phyloP scores from a whole-genome alignment of 257 asterid species.

The Nicotiana otophora region DNA sequence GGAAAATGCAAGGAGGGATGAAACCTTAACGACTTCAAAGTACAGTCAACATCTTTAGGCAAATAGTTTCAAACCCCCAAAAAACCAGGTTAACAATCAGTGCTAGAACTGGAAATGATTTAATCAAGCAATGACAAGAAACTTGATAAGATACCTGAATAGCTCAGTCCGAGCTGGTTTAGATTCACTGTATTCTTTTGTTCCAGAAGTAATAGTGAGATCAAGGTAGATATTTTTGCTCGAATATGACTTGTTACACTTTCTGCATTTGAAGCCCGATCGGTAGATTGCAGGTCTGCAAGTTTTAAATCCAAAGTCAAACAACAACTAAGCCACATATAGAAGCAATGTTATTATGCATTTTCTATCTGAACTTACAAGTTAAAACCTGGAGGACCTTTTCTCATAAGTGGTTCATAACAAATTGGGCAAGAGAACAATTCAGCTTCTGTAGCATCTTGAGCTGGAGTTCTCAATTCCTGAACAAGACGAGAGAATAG shows the following conservation, averaged over 20 bases:
- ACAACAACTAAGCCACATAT: not conserved
- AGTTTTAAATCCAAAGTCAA: slow-evolving; percentile 12
- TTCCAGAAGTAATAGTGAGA: slow-evolving; percentile 85
- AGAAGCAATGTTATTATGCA: not conserved
- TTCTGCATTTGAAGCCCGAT: slow-evolving; percentile 80
- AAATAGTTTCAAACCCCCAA: not conserved
- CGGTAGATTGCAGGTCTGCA: slow-evolving; percentile 89
- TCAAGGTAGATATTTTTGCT: slow-evolving; percentile 87
- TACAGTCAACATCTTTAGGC: not conserved
- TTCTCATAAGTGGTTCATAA: slow-evolving; percentile 74
- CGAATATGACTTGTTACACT: slow-evolving; percentile 78
- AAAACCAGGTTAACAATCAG: not conserved
- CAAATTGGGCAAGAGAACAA: slow-evolving; percentile 91
- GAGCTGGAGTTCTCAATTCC: slow-evolving; percentile 41
- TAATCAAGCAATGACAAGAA: not conserved
- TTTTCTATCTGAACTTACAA: slow-evolving; percentile 45
- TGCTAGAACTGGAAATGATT: not conserved
- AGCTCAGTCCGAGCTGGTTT: slow-evolving; percentile 82
- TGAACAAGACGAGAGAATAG: slow-evolving; percentile 17
- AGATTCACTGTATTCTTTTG: slow-evolving; percentile 74
- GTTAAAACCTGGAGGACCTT: slow-evolving; percentile 94
- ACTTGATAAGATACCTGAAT: slow-evolving; percentile 52
- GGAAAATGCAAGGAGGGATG: not conserved
- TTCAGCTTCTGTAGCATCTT: slow-evolving; percentile 37
- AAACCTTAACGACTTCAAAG: not conserved